phyloP scores from a whole-genome alignment of 768 basidiomycete genomes.

The Lactarius hatsudake region DNA sequence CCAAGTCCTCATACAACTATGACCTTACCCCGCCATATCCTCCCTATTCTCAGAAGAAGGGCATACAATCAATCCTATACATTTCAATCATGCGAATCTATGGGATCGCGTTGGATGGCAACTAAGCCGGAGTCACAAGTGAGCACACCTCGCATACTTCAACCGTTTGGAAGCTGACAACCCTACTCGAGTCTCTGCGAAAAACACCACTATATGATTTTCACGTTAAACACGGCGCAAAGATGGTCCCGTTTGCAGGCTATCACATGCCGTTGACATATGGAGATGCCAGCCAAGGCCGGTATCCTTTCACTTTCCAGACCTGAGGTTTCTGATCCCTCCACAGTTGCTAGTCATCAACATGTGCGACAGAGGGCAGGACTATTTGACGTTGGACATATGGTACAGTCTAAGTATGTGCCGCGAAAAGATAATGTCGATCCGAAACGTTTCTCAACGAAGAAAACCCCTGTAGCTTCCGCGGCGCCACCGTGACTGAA shows the following conservation, averaged over 20 bases:
- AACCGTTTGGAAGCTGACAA: background rate
- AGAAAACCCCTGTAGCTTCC: conserved; percentile 54
- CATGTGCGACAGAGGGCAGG: conserved; percentile 82
- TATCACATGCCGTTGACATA: conserved; percentile 93
- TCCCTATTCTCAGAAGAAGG: background rate
- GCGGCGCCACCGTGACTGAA: conserved; percentile 67
- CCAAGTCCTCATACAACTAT: background rate
- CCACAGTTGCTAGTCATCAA: conserved; percentile 80
- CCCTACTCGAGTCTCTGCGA: conserved; percentile 32
- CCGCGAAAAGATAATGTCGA: background rate
- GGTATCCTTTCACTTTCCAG: conserved; percentile 27
- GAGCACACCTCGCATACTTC: background rate
- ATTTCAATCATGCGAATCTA: background rate
- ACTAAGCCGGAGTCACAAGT: conserved; percentile 12
- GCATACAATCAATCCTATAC: no score
- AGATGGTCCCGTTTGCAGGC: conserved; percentile 97
- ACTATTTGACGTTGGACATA: conserved; percentile 96
- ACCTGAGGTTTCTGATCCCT: conserved; percentile 2
- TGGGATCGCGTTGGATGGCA: background rate
- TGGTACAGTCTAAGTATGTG: conserved; percentile 87
- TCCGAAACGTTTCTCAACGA: background rate
- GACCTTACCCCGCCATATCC: background rate
- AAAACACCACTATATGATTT: conserved; percentile 87
- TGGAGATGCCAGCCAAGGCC: conserved; percentile 76
- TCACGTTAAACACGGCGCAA: conserved; percentile 76